These are phyloP conservation scores for Pochonia chlamydosporia DNA, from an alignment of 2,329 filamentous ascomycete species.

Conservation along the genomic window DNA sequence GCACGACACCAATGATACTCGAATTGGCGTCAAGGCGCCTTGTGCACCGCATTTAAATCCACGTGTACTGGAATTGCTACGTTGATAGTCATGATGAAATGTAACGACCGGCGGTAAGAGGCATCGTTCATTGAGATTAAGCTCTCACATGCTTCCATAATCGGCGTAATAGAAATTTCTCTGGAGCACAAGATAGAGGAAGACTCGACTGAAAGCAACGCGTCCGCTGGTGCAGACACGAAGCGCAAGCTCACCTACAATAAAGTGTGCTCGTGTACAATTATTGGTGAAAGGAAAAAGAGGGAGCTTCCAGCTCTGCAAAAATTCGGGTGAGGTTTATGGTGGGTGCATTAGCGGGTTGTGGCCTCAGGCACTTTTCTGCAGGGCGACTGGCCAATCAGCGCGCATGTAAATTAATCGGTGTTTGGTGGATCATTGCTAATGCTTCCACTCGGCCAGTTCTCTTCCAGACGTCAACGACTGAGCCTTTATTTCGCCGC, in stretches of 20 bases:
- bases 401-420: constrained; percentile 38
- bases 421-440: constrained; percentile 22
- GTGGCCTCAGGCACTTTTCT: constrained; percentile 7
- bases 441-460: constrained; percentile 30
- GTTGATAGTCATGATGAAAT: constrained; percentile 27
- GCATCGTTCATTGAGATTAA: constrained; percentile 54
- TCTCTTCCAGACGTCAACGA: constrained; percentile 34
- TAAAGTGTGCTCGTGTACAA: constrained; percentile 66
- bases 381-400: constrained; percentile 31
- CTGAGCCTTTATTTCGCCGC: constrained; percentile 31
- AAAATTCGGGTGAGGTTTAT: constrained; percentile 14
- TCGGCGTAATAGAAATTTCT: constrained; percentile 50
- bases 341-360: constrained; percentile 2
- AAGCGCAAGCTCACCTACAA: constrained; percentile 63
- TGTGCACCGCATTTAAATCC: no score
- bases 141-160: constrained; percentile 68
- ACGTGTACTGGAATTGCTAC: not conserved
- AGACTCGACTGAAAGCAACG: constrained; percentile 51
- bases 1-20: no score
- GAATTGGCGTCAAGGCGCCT: no score
- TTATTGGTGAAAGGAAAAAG: constrained; percentile 41
- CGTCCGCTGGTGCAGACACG: constrained; percentile 27
- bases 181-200: constrained; percentile 71
- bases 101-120: constrained; percentile 73
- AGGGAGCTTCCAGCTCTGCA: constrained; percentile 14